Evolutionary conservation across 805 yeast genomes (phyloP).

Genomic region (Nakazawaea ishiwadae): DNA sequence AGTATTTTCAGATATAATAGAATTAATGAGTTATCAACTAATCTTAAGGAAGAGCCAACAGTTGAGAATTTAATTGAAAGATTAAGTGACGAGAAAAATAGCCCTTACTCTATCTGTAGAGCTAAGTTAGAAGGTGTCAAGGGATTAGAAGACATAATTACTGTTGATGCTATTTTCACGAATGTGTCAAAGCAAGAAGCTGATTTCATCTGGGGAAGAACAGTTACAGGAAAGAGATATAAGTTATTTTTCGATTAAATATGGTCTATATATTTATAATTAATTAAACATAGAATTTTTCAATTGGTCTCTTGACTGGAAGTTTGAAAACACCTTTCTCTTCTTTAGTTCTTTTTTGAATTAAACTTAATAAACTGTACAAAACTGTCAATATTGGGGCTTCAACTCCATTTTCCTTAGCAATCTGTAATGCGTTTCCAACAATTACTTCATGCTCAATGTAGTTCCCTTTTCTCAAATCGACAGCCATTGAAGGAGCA

Average conservation of each 20-base stretch:
- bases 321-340: conserved; percentile 21
- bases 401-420: conserved; percentile 23
- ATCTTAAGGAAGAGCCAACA: conserved; percentile 12
- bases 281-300: conserved; percentile 5
- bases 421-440: conserved; percentile 34
- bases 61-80: conserved; percentile 17
- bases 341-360: conserved; percentile 29
- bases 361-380: conserved; percentile 23
- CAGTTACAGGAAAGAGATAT: conserved; percentile 10
- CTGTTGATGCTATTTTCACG: conserved; percentile 13
- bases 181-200: conserved; percentile 11
- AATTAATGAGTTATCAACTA: conserved; percentile 15
- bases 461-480: conserved; percentile 34
- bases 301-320: conserved; percentile 26
- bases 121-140: conserved; percentile 12
- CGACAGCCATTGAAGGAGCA: conserved; percentile 46
- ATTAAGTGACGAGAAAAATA: conserved; percentile 17
- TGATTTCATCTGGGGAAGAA: conserved; percentile 12
- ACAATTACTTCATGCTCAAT: conserved; percentile 39
- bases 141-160: conserved; percentile 16
- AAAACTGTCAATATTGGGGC: conserved; percentile 26
- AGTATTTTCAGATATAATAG: conserved; percentile 17
- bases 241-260: conserved; percentile 12
- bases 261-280: neutral
- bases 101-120: conserved; percentile 19